These are phyloP conservation scores for Tylopilus rubrobrunneus DNA, from an alignment of 768 basidiomycete species.

Conservation along the genomic window DNA sequence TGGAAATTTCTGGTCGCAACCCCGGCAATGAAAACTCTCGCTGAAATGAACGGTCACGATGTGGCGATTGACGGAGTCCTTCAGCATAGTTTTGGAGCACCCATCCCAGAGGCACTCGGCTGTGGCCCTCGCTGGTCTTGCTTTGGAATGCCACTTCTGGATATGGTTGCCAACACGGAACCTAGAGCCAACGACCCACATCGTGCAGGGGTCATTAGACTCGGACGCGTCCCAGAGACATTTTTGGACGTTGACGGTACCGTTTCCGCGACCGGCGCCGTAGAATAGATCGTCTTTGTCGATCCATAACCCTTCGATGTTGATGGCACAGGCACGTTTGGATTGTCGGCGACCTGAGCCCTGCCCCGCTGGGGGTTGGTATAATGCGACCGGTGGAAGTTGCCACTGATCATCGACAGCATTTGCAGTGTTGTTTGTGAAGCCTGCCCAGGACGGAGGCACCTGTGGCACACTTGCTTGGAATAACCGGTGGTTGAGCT, in stretches of 20 bases:
- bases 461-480: no score
- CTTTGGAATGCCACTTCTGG: conserved; percentile 3
- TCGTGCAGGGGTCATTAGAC: conserved; percentile 1
- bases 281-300: conserved; percentile 3
- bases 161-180: conserved; percentile 1
- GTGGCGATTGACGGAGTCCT: conserved; percentile 8
- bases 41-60: conserved; percentile 4
- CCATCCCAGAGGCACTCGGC: conserved; percentile 4
- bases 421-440: neutral
- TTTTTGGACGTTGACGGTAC: conserved; percentile 3
- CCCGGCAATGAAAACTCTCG: conserved; percentile 5
- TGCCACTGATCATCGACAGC: neutral
- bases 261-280: neutral
- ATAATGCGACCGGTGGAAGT: neutral
- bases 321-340: neutral
- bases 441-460: no score
- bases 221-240: conserved; percentile 7
- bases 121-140: neutral
- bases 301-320: conserved; percentile 1
- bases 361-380: neutral
- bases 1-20: conserved; percentile 1
- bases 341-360: neutral
- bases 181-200: conserved; percentile 12
- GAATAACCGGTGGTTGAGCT: no score
- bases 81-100: neutral